Base-by-base conservation (phyloP, 768 basidiomycete species). In the Kondoa malvinella region DNA sequence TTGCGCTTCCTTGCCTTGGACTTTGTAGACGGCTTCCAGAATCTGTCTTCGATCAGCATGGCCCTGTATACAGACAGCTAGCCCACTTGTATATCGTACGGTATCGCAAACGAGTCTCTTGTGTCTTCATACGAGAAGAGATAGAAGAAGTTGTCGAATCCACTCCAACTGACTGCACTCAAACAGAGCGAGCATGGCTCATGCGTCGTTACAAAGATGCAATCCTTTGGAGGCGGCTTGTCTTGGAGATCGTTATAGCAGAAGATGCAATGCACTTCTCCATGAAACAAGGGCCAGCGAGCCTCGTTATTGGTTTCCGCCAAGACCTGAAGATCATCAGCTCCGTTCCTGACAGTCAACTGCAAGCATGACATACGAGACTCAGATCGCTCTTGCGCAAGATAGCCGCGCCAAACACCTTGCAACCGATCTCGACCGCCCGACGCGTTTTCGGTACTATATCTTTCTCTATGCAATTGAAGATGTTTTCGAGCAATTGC, bases 151-250 rank as follows among this genome's bases (percentile, higher is more conserved):
- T 40, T n/a, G 16, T 65, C 31, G 29, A 56, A 65, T 2, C 64
- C 64, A n/a, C 30, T 64, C 74, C 74, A 76, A 1, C 74, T 75
- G 56, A 76, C 73, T 2, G 68, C 75, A 32, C 67, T 68, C 17
- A 76, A 30, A 73, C 74, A 76, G 16, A 75, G 67, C 0, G 70
- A 71, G 67, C 75, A 76, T 14, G 75, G 75, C 64, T 76, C 75
- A 65, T 76, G 75, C 3, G 75, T 75, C 1, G 73, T 69, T 65
- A 72, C 72, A 66, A 76, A 76, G 65, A 76, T 57, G 65, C 72
- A 73, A 60, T 73, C 71, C 65, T 70, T 70, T 1, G 72, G 64
- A 3, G 50, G 34, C 1, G 75, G 75, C 21, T 74, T 58, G 1
- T 30, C 3, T 2, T 60, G 69, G 16, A 34, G 15, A 4, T 71